phyloP scores from a whole-genome alignment of 1,284 basidiomycete species.

The Puccinia novopanici region DNA sequence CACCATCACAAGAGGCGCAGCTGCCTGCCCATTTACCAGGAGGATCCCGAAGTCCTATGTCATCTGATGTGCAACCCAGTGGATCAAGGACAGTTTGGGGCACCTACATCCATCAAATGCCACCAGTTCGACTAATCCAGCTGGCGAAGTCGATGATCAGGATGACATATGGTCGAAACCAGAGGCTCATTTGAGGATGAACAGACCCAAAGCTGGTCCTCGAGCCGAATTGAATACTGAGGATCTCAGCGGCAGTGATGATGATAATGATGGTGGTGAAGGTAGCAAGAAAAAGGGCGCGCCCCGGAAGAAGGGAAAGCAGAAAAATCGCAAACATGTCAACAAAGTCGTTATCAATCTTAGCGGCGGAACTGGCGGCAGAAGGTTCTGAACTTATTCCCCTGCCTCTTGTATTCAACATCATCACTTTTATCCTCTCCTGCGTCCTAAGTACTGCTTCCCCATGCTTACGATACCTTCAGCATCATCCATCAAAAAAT shows the following conservation, averaged over 20 bases:
- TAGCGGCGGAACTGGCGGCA: conserved; percentile 31
- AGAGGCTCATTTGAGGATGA: neutral
- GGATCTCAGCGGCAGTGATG: conserved; percentile 27
- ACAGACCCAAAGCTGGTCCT: neutral
- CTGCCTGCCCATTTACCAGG: neutral
- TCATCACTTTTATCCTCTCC: neutral
- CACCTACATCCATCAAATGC: conserved; percentile 22
- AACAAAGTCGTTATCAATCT: conserved; percentile 37
- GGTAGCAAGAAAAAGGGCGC: conserved; percentile 17
- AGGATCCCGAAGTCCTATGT: neutral
- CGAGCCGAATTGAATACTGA: conserved; percentile 23
- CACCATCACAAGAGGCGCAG: neutral
- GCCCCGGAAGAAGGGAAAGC: conserved; percentile 21
- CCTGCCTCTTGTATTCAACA: neutral
- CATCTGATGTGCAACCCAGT: conserved; percentile 16
- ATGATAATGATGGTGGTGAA: conserved; percentile 26
- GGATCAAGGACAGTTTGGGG: conserved; percentile 49
- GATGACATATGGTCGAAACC: conserved; percentile 22
- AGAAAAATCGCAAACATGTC: conserved; percentile 35
- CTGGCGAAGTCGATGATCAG: neutral
- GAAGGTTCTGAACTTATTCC: neutral
- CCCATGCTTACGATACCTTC: neutral
- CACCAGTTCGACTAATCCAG: neutral
- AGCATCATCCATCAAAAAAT: neutral
- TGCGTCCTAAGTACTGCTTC: neutral